Base-by-base conservation (phyloP, 805 yeast genomes). In the Danielia reshetovae region DNA sequence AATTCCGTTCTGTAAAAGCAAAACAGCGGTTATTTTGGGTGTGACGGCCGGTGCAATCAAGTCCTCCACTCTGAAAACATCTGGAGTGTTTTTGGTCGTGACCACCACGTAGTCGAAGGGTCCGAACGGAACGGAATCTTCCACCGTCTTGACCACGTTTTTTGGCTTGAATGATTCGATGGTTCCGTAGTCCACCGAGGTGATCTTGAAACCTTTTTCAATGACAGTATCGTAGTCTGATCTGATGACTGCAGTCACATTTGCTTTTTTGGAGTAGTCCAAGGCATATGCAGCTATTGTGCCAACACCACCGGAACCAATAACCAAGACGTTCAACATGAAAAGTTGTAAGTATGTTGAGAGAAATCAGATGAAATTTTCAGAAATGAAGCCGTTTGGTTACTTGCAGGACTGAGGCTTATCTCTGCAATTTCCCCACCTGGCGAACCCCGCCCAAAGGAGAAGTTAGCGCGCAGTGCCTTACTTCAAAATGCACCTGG, bases 221-320 rank as follows among this genome's bases (percentile, higher is more conserved):
- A 47, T 40, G 21, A 81, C 79, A 22, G 54, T 56, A 3, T 74
- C 72, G 56, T 78, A 82, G 46, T 79, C 82, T 17, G 86, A 73
- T 52, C 93, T 70, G 3, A 80, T 71, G 4, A 81, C 82, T 10
- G 77, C 62, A 2, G 87, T 75, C 9, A 83, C 79, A 16, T 65
- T 63, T 7, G 76, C 67, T 27, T 64, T 56, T 0, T 71, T 75
- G 28, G 70, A 64, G 26, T 56, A 54, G 45, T 65, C 68, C 21
- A 86, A 63, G 0, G 84, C 75, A 32, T 79, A 70, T 0, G 94
- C 85, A 2, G 82, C 79, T 22, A 86, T 74, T 12, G 86, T 72
- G 24, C 96, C 96, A 8, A 86, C 93, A 24, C 95, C 95, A 11
- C 95, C 96, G 27, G 86, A 73, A 8, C 95, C 95, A 25, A 85